Evolutionary conservation across 2,329 filamentous ascomycete genomes (phyloP), one percentile per base, ranked within the genome.

Genomic region (Claviceps humidiphila): DNA sequence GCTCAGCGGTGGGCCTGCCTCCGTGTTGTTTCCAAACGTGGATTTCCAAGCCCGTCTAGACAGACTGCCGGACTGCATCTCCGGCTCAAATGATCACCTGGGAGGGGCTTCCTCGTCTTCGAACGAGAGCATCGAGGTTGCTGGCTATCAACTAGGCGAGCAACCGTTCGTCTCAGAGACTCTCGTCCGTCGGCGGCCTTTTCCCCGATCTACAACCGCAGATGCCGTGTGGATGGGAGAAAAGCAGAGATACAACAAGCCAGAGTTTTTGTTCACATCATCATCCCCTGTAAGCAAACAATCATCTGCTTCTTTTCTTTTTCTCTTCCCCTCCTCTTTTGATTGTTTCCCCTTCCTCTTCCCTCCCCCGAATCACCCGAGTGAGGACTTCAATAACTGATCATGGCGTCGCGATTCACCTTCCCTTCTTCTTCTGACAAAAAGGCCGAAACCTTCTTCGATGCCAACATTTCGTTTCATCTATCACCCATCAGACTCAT

Each of bases 401-500:
- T 2, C 26, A 30, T 30, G 26, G 26, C 26, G 26, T 9, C 26
- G 26, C 26, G 9, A 9, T 30, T 30, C 26, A 3, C 8, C 8
- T 30, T 30, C 26, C 26, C 3, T 30, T 30, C 26, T 30, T 8
- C 8, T 8, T 2, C 8, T 9, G 26, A 34, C 13, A 44, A 47
- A 37, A 50, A 53, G 30, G 22, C 26, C 17, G 34, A 47, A 16
- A 24, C 4, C 17, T 51, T 45, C 14, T 48, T 48, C 5, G 52
- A 53, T 45, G 49, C 22, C 13, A 45, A 9, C 40, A 41, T 44
- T 13, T 45, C 44, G 34, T 51, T 48, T 37, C 49, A 53, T 30
- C 45, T 53, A 11, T 51, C 49, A 14, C 52, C 52, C 17, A 53
- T 53, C 26, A 51, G 30, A 53, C 49, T 51, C 13, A 53, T 53